Evolutionary conservation across 371 early-diverging fungal species (phyloP).

Genomic region (Saksenaea vasiformis): DNA sequence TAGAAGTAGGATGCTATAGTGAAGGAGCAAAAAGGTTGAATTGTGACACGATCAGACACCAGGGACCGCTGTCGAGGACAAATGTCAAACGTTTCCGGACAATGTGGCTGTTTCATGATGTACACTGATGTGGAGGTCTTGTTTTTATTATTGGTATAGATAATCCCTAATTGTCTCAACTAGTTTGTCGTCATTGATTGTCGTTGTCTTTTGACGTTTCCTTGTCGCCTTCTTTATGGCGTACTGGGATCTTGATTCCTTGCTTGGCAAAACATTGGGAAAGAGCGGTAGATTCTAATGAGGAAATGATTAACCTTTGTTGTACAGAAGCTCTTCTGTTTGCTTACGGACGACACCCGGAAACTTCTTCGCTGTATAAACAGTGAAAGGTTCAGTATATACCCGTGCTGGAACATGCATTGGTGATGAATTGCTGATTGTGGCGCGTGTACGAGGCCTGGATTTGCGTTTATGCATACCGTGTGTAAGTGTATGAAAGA

Average conservation of each 20-base stretch:
- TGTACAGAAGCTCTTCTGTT: not conserved
- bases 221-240: constrained; percentile 17
- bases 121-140: not conserved
- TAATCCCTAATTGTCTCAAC: not conserved
- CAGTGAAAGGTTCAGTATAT: constrained; percentile 55
- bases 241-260: constrained; percentile 71
- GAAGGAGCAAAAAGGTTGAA: no score
- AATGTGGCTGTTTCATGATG: not conserved
- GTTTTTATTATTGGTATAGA: not conserved
- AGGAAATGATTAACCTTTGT: not conserved
- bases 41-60: no score
- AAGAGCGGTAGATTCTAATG: constrained; percentile 62
- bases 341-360: constrained; percentile 69
- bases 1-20: no score
- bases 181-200: not conserved
- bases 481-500: not conserved
- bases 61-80: no score
- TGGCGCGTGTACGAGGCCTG: not conserved
- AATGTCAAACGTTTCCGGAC: not conserved
- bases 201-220: constrained; percentile 1
- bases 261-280: constrained; percentile 73
- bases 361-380: constrained; percentile 67
- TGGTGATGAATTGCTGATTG: not conserved
- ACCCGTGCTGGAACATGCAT: constrained; percentile 31
- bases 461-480: not conserved